Evolutionary conservation across 1,139 yeast species (phyloP).

Genomic region (Suhomyces choctaworum): DNA sequence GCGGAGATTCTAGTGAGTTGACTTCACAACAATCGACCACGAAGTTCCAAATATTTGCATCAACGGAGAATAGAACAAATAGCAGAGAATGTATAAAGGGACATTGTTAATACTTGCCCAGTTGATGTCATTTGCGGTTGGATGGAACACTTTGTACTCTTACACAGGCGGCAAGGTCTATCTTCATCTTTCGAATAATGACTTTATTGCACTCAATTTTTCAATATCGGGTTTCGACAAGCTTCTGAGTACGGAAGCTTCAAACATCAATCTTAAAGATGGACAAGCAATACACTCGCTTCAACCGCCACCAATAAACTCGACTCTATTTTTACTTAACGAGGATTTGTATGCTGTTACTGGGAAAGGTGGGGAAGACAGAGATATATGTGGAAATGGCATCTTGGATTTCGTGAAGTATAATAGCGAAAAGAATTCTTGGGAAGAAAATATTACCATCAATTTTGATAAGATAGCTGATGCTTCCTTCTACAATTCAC

Average conservation of each 20-base stretch:
- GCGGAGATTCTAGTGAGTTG: too few species aligned
- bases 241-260: constrained; percentile 9
- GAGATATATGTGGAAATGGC: constrained; percentile 34
- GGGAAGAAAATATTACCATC: constrained; percentile 25
- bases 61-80: too few species aligned
- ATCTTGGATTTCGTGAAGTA: constrained; percentile 27
- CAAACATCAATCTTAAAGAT: constrained; percentile 18
- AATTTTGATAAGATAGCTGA: constrained; percentile 29
- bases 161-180: constrained; percentile 37
- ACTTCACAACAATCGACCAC: too few species aligned
- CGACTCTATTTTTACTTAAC: constrained; percentile 35
- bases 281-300: constrained; percentile 26
- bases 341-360: constrained; percentile 34
- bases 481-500: constrained; percentile 29
- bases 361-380: constrained; percentile 11
- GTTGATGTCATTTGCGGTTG: constrained; percentile 3
- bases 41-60: too few species aligned
- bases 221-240: constrained; percentile 33
- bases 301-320: constrained; percentile 33
- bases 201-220: constrained; percentile 36
- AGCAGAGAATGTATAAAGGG: neutral
- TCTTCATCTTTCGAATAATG: constrained; percentile 39
- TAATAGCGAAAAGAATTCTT: constrained; percentile 19
- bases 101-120: constrained; percentile 1
- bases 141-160: constrained; percentile 42